Base-by-base conservation (phyloP, 768 basidiomycete species). In the Agrocybe chaxingu region DNA sequence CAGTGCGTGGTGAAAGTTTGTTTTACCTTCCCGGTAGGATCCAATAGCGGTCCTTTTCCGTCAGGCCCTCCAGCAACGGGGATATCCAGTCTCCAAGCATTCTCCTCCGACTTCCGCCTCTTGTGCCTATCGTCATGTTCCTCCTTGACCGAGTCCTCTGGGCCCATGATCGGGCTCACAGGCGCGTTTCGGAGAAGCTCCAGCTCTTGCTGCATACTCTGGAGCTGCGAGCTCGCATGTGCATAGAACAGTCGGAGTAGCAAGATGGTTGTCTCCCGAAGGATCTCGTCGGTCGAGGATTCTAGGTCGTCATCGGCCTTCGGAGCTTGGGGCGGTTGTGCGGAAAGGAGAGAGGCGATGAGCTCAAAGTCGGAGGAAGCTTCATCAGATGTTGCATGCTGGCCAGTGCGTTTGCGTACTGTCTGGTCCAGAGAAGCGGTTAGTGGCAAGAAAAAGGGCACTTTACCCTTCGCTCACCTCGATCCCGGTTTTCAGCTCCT, bases 61-160 rank as follows among this genome's bases (percentile, higher is more conserved):
- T 75, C 72, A n/a, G 64, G 63, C 12, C 76, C 76, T 40, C 74
- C 69, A 4, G 63, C 62, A 16, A 68, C 60, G 24, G 79, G 71
- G 9, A 73, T 66, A 60, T 96, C 93, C 41, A 94, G 67, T 60
- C 76, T 84, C 92, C 92, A 94, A 60, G 79, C 80, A 43, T 78
- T 70, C 38, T 80, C 77, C 18, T 80, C 74, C 10, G 57, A 68
- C 31, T 73, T 70, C 42, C 65, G 72, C 46, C 57, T 62, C 51
- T 73, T 76, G 44, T 65, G 66, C 52, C 67, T 62, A 35, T 66
- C 62, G 50, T 78, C 71, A 38, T 77, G 69, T 24, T 61, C 62
- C 30, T 62, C 61, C 32, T 4, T 62, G 57, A 16, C 45, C 52
- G 13, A 24, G 24, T 61, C 62, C 30, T 63, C 61, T 34, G 5